These are phyloP conservation scores for Psilocybe subaeruginosa DNA, from an alignment of 768 basidiomycete genomes.

Conservation along the genomic window DNA sequence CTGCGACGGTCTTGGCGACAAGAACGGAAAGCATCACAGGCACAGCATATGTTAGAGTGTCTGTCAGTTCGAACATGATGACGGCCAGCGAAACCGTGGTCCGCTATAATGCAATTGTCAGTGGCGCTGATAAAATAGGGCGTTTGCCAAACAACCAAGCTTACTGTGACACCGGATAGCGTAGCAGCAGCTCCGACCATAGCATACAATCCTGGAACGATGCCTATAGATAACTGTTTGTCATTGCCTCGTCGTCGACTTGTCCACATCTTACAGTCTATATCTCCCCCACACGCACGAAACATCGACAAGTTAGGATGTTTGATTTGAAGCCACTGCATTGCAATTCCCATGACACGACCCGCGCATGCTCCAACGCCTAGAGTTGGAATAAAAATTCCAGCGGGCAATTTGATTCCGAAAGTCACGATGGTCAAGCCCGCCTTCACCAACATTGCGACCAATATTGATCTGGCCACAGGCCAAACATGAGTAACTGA, in stretches of 20 bases:
- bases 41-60: slow-evolving; percentile 89
- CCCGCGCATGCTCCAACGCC: slow-evolving; percentile 96
- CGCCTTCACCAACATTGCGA: slow-evolving; percentile 83
- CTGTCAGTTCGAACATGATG: slow-evolving; percentile 94
- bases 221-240: slow-evolving; percentile 33
- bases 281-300: slow-evolving; percentile 61
- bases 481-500: slow-evolving; percentile 59
- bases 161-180: slow-evolving; percentile 92
- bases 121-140: background rate
- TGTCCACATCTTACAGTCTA: slow-evolving; percentile 52
- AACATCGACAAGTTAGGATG: slow-evolving; percentile 68
- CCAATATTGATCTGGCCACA: slow-evolving; percentile 65
- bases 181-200: slow-evolving; percentile 97
- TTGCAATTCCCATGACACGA: slow-evolving; percentile 76
- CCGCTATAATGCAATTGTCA: slow-evolving; percentile 42
- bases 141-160: slow-evolving; percentile 22
- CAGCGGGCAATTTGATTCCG: slow-evolving; percentile 89
- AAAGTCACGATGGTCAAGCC: slow-evolving; percentile 87
- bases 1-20: slow-evolving; percentile 89
- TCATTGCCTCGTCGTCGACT: background rate
- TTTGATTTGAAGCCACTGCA: slow-evolving; percentile 75
- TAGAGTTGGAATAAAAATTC: slow-evolving; percentile 96
- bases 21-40: slow-evolving; percentile 89
- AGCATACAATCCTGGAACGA: slow-evolving; percentile 90
- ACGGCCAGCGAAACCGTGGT: slow-evolving; percentile 95